Evolutionary conservation across 2,329 filamentous ascomycete genomes (phyloP).

Genomic region (Nothopassalora personata): DNA sequence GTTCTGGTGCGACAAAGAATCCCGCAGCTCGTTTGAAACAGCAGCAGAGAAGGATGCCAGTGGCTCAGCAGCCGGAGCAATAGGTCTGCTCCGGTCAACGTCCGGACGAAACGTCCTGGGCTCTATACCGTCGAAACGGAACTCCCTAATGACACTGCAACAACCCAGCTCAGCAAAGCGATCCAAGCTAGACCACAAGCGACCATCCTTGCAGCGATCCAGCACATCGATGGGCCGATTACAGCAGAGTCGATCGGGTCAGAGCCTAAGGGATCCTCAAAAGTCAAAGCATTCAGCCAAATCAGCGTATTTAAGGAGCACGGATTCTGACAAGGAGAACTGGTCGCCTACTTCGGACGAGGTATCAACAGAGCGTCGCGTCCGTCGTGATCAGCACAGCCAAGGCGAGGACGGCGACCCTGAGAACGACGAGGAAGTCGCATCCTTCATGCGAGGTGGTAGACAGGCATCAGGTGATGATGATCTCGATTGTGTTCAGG

Average conservation of each 20-base stretch:
- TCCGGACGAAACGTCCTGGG: slow-evolving; percentile 51
- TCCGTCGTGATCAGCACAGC: neutral
- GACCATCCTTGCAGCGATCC: slow-evolving; percentile 28
- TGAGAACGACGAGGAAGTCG: slow-evolving; percentile 59
- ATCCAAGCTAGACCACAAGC: slow-evolving; percentile 45
- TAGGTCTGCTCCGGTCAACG: slow-evolving; percentile 71
- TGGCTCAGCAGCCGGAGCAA: slow-evolving; percentile 74
- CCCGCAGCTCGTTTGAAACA: slow-evolving; percentile 71
- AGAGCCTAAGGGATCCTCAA: slow-evolving; percentile 2
- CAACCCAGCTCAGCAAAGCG: slow-evolving; percentile 27
- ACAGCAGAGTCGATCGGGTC: slow-evolving; percentile 15
- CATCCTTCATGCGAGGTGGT: slow-evolving; percentile 65
- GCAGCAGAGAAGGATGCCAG: slow-evolving; percentile 75
- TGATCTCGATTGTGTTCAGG: slow-evolving; percentile 84
- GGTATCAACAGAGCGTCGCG: slow-evolving; percentile 1
- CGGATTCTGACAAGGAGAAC: slow-evolving; percentile 94
- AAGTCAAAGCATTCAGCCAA: slow-evolving; percentile 29
- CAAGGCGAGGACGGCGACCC: slow-evolving; percentile 28
- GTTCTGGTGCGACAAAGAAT: slow-evolving; percentile 77
- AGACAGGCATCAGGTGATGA: slow-evolving; percentile 39
- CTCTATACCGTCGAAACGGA: slow-evolving; percentile 60
- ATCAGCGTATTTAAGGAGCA: slow-evolving; percentile 47
- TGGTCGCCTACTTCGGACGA: slow-evolving; percentile 53
- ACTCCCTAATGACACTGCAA: slow-evolving; percentile 40
- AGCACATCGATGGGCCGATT: slow-evolving; percentile 30